Base-by-base conservation (phyloP, 805 yeast species). In the Nakazawaea ernobii region DNA sequence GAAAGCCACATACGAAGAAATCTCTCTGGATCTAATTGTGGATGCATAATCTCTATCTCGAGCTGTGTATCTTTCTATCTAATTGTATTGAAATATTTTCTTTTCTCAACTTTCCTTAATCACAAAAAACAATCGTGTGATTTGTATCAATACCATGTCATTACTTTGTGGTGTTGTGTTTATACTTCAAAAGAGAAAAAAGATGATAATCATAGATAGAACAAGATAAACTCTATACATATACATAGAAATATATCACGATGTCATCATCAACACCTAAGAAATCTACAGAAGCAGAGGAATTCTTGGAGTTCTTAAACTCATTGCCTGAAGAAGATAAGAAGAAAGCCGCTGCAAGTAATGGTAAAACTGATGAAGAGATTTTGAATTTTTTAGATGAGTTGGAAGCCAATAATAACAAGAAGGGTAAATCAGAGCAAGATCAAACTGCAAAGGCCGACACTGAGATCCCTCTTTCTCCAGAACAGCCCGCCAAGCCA, bases 301-400 rank as follows among this genome's bases (percentile, higher is more conserved):
- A 86, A 56, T 92, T 86, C 5, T 71, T 86, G 46, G 92, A 86
- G 53, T 87, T 87, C 59, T 72, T 86, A 55, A 89, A 85, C 58
- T 84, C 91, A 0, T 74, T 89, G 42, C 94, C 95, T 3, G 89
- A 83, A 43, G 71, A 74, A 24, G 66, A 72, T 38, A 57, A 55
- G 35, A 55, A 53, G 27, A 58, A 54, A 32, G 57, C 58, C 9
- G 49, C 55, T 15, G 45, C 52, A 30, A 51, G 53, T 17, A 59
- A 56, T 7, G 74, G 59, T 2, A 74, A 76, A 53, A 45, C 64
- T 5, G 79, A 73, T 50, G 77, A 75, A 42, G 82, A 79, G 46
- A 71, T 78, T 39, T 59, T 78, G 49, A 80, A 74, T 15, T 79
- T 79, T 49, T 62, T 78, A 49, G 90, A 86, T 62, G 90, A 86